Conservation (phyloP, 495 filamentous ascomycete genomes). For the Penicillium ochrochloron region DNA sequence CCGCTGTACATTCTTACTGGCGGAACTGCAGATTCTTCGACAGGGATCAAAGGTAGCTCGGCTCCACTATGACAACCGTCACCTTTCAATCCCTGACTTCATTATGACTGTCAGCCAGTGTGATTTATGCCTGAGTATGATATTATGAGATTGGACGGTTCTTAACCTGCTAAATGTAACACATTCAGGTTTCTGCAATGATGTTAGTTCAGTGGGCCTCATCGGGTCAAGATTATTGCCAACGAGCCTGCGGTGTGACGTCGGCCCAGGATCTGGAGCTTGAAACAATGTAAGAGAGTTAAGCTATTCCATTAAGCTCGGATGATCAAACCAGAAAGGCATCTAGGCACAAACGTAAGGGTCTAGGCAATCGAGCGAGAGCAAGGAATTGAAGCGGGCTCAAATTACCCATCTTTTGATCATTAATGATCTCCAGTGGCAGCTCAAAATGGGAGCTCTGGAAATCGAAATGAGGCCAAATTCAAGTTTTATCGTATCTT, state of each 20-base stretch:
- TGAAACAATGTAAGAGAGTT: neutral
- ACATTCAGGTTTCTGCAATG: neutral
- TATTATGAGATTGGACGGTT: neutral
- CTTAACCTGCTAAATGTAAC: neutral
- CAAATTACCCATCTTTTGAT: neutral
- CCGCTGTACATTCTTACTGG: neutral
- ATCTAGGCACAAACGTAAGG: neutral
- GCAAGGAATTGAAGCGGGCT: neutral
- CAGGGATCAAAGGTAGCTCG: neutral
- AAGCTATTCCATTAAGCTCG: neutral
- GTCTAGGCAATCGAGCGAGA: neutral
- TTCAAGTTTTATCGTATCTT: no score
- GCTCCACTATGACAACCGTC: neutral
- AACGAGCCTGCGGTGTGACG: neutral
- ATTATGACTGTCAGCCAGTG: conserved; percentile 4
- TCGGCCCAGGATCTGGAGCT: neutral
- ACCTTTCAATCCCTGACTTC: neutral
- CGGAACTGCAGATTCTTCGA: neutral
- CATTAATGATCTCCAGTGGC: neutral
- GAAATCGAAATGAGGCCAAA: no score
- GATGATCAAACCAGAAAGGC: neutral
- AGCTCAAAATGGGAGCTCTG: neutral
- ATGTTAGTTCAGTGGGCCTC: neutral
- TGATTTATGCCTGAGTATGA: neutral
- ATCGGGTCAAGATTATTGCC: neutral